Conservation (phyloP, 768 basidiomycete species). For the Suillus placidus region DNA sequence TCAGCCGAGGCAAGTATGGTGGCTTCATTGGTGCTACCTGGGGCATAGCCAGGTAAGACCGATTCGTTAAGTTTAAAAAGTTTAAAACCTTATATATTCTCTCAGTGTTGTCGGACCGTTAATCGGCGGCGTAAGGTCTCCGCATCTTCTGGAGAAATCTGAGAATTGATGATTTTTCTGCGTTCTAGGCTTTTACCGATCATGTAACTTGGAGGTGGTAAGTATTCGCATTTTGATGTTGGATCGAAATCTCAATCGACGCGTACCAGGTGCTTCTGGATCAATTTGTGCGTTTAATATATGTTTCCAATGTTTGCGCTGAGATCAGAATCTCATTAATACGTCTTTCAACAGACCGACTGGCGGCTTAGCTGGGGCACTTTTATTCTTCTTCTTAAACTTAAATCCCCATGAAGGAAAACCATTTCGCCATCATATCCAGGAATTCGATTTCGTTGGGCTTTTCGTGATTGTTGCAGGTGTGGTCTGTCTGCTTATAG, state of each 20-base stretch:
- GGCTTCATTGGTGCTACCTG: constrained; percentile 44
- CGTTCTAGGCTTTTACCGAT: constrained; percentile 35
- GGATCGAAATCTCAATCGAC: constrained; percentile 1
- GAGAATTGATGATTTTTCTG: not conserved
- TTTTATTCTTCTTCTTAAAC: constrained; percentile 39
- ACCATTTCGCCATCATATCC: constrained; percentile 34
- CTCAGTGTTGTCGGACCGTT: constrained; percentile 47
- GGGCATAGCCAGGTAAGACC: constrained; percentile 41
- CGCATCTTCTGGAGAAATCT: not conserved
- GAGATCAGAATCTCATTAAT: not conserved
- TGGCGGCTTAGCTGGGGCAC: constrained; percentile 33
- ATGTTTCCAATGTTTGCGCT: not conserved
- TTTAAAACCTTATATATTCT: not conserved
- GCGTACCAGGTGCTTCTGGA: constrained; percentile 36
- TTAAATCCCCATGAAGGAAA: constrained; percentile 35
- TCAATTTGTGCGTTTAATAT: constrained; percentile 34
- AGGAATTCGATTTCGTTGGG: constrained; percentile 44
- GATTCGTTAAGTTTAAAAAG: not conserved
- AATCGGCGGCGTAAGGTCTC: constrained; percentile 34
- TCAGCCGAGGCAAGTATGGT: constrained; percentile 43
- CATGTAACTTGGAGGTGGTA: constrained; percentile 45
- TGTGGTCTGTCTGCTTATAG: constrained; percentile 41
- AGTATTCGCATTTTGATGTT: constrained; percentile 14
- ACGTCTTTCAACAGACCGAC: constrained; percentile 34
- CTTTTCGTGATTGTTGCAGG: constrained; percentile 37